Base-by-base conservation (phyloP, 1,284 basidiomycete genomes). In the Naganishia cerealis region DNA sequence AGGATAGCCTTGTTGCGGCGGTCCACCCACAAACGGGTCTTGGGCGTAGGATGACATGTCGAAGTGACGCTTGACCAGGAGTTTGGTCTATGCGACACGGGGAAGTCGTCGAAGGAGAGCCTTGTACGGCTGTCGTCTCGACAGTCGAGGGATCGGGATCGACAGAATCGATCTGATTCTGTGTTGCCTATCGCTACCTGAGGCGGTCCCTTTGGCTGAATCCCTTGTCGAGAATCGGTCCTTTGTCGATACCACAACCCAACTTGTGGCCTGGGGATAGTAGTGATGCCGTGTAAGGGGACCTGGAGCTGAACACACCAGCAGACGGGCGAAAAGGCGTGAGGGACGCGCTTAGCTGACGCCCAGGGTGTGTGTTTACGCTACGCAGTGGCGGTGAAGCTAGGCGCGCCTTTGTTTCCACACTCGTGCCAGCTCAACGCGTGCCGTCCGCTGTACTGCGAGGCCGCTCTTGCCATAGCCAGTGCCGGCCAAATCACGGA, bases 11-110 rank as follows among this genome's bases (percentile, higher is more conserved):
- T 67, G 55, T 33, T 62, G 67, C 26, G 61, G 62, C 26, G 43
- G 61, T 21, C 52, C 52, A 5, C 53, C 57, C 2, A 39, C 61
- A 36, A 63, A 68, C 24, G 67, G 67, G 54, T 68, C 54, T 56
- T 67, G 66, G 55, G 66, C 46, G 29, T 54, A 62, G 29, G 67
- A 57, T 1, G 55, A 21, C 61, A 63, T 63, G 58, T 46, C n/a
- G 42, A 36, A 10, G 21, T 39, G 38, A 42, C 6, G 59, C 48
- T 36, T 16, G 36, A 62, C 48, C 33, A 52, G 36, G 9, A n/a
- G 9, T 26, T 33, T 38, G 50, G 33, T 43, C 52, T 21, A 52
- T 3, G n/a, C 24, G 13, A 24, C 46, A 24, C 21, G 21, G 16
- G 15, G 43, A 26, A 3, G 50, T 21, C 33, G 61, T 40, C 57